A percentile compares a stretch with the other conserved stretches of the same genome.
Evolutionary conservation across 768 basidiomycete genomes (phyloP).

Genomic region (Termitomyces sp.): DNA sequence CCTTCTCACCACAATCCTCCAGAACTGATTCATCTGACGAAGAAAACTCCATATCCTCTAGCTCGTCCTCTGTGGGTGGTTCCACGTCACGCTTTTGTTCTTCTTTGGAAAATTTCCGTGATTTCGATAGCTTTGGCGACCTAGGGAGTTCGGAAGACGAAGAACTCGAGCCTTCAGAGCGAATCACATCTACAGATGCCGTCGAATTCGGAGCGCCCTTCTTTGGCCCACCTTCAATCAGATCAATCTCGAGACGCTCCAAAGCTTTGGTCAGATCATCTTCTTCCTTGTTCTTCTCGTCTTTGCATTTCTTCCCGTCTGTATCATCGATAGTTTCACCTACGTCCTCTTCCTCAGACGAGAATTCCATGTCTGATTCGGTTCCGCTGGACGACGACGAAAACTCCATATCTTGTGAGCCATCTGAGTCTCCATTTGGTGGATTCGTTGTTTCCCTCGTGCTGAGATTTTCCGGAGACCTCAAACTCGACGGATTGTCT

Average conservation of each 20-base stretch:
- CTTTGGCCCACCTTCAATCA: not conserved
- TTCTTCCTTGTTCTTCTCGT: not conserved
- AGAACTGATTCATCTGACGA: not conserved
- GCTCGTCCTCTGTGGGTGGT: not conserved
- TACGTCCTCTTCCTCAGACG: not conserved
- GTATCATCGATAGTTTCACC: not conserved
- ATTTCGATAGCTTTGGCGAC: not conserved
- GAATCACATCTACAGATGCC: not conserved
- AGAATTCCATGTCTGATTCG: slow-evolving; percentile 6
- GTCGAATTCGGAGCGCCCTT: not conserved
- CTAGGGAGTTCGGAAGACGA: not conserved
- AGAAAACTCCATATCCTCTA: slow-evolving; percentile 7
- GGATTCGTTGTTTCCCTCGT: not conserved
- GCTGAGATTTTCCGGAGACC: not conserved
- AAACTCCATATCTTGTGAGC: slow-evolving; percentile 6
- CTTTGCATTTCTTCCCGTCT: not conserved
- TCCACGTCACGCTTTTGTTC: not conserved
- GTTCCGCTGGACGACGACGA: slow-evolving; percentile 2
- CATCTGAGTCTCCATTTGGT: not conserved
- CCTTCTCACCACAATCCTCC: not conserved
- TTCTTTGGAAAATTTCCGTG: not conserved
- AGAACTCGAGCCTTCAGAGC: not conserved
- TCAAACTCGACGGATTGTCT: not conserved
- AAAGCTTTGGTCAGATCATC: not conserved
- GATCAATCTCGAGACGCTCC: not conserved